A percentile compares a stretch with the other conserved stretches of the same genome.
These are phyloP conservation scores for Podosphaera xanthii DNA, from an alignment of 2,329 filamentous ascomycete species.

Conservation along the genomic window DNA sequence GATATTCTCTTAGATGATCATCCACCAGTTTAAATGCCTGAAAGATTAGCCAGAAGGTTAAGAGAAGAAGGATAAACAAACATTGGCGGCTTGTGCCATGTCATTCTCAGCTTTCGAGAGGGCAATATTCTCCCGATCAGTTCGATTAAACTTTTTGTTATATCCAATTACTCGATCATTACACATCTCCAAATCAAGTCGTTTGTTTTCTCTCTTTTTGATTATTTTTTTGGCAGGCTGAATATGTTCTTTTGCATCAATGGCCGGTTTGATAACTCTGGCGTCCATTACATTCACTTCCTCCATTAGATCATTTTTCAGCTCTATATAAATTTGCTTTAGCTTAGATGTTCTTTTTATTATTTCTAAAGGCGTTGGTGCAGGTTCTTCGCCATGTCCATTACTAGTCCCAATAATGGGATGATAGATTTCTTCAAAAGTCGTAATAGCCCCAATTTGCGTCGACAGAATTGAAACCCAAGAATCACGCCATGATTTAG, in stretches of 20 bases:
- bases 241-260: conserved; percentile 43
- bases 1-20: conserved; percentile 43
- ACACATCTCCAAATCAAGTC: conserved; percentile 60
- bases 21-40: conserved; percentile 56
- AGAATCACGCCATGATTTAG: conserved; percentile 53
- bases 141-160: conserved; percentile 45
- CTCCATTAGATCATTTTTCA: conserved; percentile 46
- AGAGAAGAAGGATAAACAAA: conserved; percentile 17
- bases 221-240: conserved; percentile 59
- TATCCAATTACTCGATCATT: conserved; percentile 47
- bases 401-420: conserved; percentile 47
- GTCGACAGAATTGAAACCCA: conserved; percentile 51
- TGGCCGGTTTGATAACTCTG: conserved; percentile 45
- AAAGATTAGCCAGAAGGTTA: background rate
- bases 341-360: conserved; percentile 42
- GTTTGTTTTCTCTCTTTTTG: conserved; percentile 65
- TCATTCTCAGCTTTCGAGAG: conserved; percentile 52
- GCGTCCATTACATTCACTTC: conserved; percentile 50
- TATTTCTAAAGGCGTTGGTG: conserved; percentile 36
- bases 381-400: conserved; percentile 28
- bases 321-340: conserved; percentile 43
- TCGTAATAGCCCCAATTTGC: conserved; percentile 41
- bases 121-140: conserved; percentile 48
- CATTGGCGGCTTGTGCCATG: conserved; percentile 38
- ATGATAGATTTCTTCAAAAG: conserved; percentile 53